phyloP scores from a whole-genome alignment of 345 rosid species.

The Arabis hirsuta region DNA sequence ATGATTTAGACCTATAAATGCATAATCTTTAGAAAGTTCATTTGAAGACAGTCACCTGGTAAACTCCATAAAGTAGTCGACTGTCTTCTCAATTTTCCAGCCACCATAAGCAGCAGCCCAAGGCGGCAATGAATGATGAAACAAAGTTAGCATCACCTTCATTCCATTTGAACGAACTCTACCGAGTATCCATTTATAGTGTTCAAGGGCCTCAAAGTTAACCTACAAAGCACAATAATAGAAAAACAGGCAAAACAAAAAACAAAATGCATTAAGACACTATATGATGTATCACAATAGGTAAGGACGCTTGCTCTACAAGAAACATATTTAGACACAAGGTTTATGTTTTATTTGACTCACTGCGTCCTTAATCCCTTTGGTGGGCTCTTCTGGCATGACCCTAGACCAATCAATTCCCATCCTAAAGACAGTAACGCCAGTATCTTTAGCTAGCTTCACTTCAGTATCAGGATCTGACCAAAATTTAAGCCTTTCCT shows the following conservation, averaged over 20 bases:
- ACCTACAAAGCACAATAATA: constrained; percentile 52
- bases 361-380: constrained; percentile 70
- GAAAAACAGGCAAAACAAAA: constrained; percentile 2
- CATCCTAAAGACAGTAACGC: constrained; percentile 81
- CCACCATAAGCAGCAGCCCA: constrained; percentile 99
- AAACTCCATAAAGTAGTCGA: constrained; percentile 83
- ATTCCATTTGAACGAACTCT: constrained; percentile 83
- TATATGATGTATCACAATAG: too few relatives aligned
- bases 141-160: constrained; percentile 97
- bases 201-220: constrained; percentile 82
- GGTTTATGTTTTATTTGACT: constrained; percentile 43
- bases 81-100: constrained; percentile 95
- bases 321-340: constrained; percentile 30
- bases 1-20: constrained; percentile 26
- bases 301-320: constrained; percentile 16
- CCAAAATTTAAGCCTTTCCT: constrained; percentile 95
- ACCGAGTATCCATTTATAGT: constrained; percentile 81
- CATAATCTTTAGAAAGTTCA: constrained; percentile 26
- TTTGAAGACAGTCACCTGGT: constrained; percentile 56
- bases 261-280: background rate
- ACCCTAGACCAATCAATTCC: constrained; percentile 92
- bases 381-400: constrained; percentile 87
- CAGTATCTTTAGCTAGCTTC: constrained; percentile 85
- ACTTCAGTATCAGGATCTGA: constrained; percentile 93
- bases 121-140: constrained; percentile 95